Conservation (phyloP, 2,329 filamentous ascomycete species). For the Beauveria sp. region DNA sequence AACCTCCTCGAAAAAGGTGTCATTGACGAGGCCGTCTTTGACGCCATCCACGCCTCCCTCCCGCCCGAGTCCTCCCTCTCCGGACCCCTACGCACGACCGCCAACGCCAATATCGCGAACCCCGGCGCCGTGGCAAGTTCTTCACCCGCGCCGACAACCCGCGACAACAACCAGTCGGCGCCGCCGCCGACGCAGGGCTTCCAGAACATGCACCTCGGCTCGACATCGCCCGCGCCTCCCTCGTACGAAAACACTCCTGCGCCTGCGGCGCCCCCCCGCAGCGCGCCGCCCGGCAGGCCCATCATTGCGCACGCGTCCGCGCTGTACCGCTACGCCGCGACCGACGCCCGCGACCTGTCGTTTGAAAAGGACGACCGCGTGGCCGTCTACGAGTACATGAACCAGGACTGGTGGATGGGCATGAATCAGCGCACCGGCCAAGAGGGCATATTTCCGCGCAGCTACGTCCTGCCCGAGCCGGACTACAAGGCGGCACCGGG, state of each 20-base stretch:
- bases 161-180: slow-evolving; percentile 20
- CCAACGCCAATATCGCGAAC: slow-evolving; percentile 17
- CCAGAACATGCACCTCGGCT: slow-evolving; percentile 32
- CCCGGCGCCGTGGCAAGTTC: slow-evolving; percentile 19
- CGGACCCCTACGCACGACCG: slow-evolving; percentile 35
- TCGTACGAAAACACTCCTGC: slow-evolving; percentile 43
- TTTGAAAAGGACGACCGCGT: slow-evolving; percentile 76
- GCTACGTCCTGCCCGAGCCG: slow-evolving; percentile 72
- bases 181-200: slow-evolving; percentile 30
- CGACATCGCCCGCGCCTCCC: slow-evolving; percentile 36
- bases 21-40: slow-evolving; percentile 68
- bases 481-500: slow-evolving; percentile 39
- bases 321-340: slow-evolving; percentile 72
- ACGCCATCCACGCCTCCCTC: slow-evolving; percentile 65
- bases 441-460: slow-evolving; percentile 92
- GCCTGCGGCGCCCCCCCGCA: slow-evolving; percentile 33
- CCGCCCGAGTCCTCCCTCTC: slow-evolving; percentile 61
- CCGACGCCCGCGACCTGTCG: slow-evolving; percentile 73
- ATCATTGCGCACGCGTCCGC: slow-evolving; percentile 69
- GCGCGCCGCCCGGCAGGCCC: slow-evolving; percentile 32
- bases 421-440: slow-evolving; percentile 72
- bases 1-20: slow-evolving; percentile 75
- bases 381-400: slow-evolving; percentile 84
- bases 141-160: slow-evolving; percentile 23
- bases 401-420: slow-evolving; percentile 95